Evolutionary conservation across 164 flowering plant genomes (phyloP).

Genomic region (Warburgia ugandensis): DNA sequence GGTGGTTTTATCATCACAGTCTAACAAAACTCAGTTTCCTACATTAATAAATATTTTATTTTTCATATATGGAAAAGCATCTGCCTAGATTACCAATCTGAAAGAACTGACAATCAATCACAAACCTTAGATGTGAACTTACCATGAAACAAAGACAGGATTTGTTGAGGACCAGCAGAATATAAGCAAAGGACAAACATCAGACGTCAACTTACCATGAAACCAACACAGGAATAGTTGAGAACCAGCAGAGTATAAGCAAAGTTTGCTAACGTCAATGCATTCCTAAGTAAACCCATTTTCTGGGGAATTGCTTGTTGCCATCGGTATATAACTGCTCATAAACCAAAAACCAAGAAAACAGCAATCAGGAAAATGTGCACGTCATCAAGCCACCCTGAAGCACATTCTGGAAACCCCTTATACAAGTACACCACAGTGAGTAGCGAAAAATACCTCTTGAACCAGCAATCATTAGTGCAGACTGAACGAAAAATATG

Average conservation of each 20-base stretch:
- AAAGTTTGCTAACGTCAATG: slow-evolving; percentile 43
- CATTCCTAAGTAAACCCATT: slow-evolving; percentile 32
- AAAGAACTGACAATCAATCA: no score
- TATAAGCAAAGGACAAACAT: no score
- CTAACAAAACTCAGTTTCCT: no score
- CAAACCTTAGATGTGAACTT: neutral
- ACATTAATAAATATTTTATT: no score
- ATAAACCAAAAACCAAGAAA: slow-evolving; percentile 1
- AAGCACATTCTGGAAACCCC: no score
- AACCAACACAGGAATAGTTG: slow-evolving; percentile 76
- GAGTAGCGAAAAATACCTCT: slow-evolving; percentile 58
- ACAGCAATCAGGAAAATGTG: no score
- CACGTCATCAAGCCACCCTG: no score
- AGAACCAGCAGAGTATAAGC: slow-evolving; percentile 63
- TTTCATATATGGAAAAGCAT: no score
- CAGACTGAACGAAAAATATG: slow-evolving; percentile 92
- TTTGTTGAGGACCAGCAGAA: neutral
- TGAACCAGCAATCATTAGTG: slow-evolving; percentile 93
- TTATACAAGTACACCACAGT: neutral
- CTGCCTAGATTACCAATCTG: no score
- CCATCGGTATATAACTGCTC: slow-evolving; percentile 88
- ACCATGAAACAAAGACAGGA: neutral
- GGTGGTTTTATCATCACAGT: no score
- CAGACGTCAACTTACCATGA: slow-evolving; percentile 78
- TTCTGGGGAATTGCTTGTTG: slow-evolving; percentile 60